phyloP scores from a whole-genome alignment of 805 yeast genomes.

The Metschnikowia lachancei region DNA sequence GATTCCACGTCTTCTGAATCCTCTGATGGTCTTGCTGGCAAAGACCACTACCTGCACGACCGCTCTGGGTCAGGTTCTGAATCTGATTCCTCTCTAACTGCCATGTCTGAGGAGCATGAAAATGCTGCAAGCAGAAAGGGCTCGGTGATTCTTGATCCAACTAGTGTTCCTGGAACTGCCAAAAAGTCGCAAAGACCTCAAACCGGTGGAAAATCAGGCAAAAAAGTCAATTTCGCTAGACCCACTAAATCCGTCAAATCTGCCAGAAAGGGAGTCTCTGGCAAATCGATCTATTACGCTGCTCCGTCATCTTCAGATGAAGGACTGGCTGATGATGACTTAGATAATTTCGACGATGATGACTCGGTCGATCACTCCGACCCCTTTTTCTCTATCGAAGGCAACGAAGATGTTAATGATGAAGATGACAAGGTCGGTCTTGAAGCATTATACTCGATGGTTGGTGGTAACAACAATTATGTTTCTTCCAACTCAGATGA shows the following conservation, averaged over 20 bases:
- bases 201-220: constrained; percentile 4
- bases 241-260: constrained; percentile 13
- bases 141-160: constrained; percentile 13
- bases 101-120: constrained; percentile 28
- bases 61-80: constrained; percentile 20
- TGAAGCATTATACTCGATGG: constrained; percentile 26
- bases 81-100: constrained; percentile 42
- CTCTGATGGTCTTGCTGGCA: constrained; percentile 23
- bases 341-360: not conserved
- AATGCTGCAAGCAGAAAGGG: constrained; percentile 16
- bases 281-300: constrained; percentile 9
- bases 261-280: constrained; percentile 15
- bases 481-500: constrained; percentile 27
- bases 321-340: constrained; percentile 2
- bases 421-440: constrained; percentile 18
- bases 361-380: not conserved
- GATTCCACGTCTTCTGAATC: constrained; percentile 31
- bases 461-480: constrained; percentile 19
- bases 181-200: not conserved
- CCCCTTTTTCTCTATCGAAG: not conserved
- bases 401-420: constrained; percentile 10
- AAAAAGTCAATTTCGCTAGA: constrained; percentile 1
- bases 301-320: constrained; percentile 6
- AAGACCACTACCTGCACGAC: constrained; percentile 4
- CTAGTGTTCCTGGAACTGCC: not conserved